Base-by-base conservation (phyloP, 2,329 filamentous ascomycete genomes). In the Microcyclospora pomicola region DNA sequence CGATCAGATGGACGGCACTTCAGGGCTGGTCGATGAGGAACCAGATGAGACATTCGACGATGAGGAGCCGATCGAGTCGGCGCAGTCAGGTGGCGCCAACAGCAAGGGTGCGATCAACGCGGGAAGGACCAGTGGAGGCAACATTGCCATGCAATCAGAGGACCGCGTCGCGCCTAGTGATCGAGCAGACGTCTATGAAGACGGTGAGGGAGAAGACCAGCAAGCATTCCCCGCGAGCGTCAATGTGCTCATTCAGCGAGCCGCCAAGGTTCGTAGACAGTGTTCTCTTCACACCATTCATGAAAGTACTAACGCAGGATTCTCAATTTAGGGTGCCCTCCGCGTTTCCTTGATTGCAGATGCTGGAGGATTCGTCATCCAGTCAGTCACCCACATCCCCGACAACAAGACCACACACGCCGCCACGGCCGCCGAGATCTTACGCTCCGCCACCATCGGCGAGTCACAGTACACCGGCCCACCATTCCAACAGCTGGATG, bases 401-500 rank as follows among this genome's bases (percentile, higher is more conserved):
- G 79, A 81, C 41, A 66, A 88, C 47, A 83, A 80, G 41, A 66
- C 88, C 47, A 84, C 86, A 33, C 76, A 83, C 46, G 47, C 48
- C 33, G 40, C 40, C 13, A 40, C 46, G 31, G 79, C 87, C 51
- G 70, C 80, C 43, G 77, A 81, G 41, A 67, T 92, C 47, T 85
- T 88, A 31, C 77, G 84, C 47, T 48, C 55, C 14, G 36, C 45
- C 14, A 39, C 48, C 13, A 24, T 24, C 19, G 19, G 19, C 19
- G 85, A 93, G 60, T 77, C 77, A 46, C 64, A 86, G 49, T 98
- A 96, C 68, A 80, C 83, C 31, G 91, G 91, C 39, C 91, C 91
- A 44, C 82, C 85, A 39, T 96, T 95, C 61, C 80, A 77, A 64
- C 93, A 84, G 68, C 77, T 98, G 42, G 91, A 98, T 59, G 86